phyloP scores from a whole-genome alignment of 1,139 yeast genomes.

The Nakaseomyces bracarensis region DNA sequence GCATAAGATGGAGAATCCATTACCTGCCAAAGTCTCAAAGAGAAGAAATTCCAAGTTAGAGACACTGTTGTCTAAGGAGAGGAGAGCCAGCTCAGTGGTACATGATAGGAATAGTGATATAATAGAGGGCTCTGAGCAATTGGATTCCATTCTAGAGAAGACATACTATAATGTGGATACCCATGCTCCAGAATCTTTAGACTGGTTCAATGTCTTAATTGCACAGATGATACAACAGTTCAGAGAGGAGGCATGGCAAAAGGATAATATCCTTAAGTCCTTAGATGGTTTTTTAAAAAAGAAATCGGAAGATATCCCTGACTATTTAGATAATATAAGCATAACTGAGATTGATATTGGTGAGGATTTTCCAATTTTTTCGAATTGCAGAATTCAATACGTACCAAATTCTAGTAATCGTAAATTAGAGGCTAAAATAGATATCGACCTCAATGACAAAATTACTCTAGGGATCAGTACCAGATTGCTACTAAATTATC shows the following conservation, averaged over 20 bases:
- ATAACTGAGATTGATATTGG: constrained; percentile 90
- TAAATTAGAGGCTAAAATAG: constrained; percentile 81
- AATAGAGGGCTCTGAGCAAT: constrained; percentile 27
- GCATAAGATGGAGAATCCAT: constrained; percentile 19
- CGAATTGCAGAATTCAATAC: constrained; percentile 79
- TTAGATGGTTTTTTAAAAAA: constrained; percentile 45
- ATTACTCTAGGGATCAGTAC: constrained; percentile 87
- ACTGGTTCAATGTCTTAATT: constrained; percentile 91
- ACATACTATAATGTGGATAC: constrained; percentile 85
- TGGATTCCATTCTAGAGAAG: constrained; percentile 63
- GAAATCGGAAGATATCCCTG: constrained; percentile 47
- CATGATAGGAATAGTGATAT: constrained; percentile 19
- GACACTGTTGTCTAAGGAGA: constrained; percentile 28
- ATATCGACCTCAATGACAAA: constrained; percentile 85
- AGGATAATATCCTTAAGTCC: constrained; percentile 77
- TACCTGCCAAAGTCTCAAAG: constrained; percentile 13
- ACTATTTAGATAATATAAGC: constrained; percentile 66
- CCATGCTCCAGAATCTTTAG: constrained; percentile 83
- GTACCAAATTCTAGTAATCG: constrained; percentile 34
- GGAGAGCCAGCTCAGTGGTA: constrained; percentile 21
- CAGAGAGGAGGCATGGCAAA: constrained; percentile 73
- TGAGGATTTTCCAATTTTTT: constrained; percentile 88
- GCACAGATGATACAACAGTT: constrained; percentile 87
- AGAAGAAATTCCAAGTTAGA: constrained; percentile 26
- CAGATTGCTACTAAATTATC: constrained; percentile 69